Conservation (phyloP, 1,284 basidiomycete species). For the Ceratobasidium sp. region DNA sequence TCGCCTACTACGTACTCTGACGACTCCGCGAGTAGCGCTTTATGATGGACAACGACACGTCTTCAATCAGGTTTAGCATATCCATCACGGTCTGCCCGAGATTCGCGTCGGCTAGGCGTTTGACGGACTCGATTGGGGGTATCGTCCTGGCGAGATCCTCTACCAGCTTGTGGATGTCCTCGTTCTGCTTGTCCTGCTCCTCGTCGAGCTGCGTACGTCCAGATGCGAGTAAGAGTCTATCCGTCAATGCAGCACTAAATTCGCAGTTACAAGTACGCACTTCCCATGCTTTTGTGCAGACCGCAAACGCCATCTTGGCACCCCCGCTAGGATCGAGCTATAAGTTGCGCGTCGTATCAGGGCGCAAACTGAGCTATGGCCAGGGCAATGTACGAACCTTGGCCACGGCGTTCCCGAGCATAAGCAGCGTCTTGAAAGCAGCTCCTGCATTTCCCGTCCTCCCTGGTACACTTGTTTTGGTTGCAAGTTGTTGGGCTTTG, state of each 20-base stretch:
- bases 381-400: neutral
- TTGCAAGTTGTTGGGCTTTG: too few species aligned
- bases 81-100: neutral
- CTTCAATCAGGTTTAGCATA: slow-evolving; percentile 26
- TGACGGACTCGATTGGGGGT: neutral
- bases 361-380: neutral
- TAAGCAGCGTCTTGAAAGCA: neutral
- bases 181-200: neutral
- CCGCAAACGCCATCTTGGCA: neutral
- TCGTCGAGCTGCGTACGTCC: neutral
- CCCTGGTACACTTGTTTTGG: neutral
- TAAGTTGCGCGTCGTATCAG: neutral
- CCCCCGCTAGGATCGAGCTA: slow-evolving; percentile 4
- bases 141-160: neutral
- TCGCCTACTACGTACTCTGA: neutral
- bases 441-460: neutral
- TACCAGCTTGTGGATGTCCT: neutral
- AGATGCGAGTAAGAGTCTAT: neutral
- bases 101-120: neutral
- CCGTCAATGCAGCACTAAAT: too few species aligned
- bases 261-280: neutral
- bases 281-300: slow-evolving; percentile 9
- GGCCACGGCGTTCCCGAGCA: neutral
- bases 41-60: neutral
- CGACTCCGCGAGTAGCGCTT: neutral